Evolutionary conservation across 257 asterid species (phyloP), one percentile per base, ranked within the genome.

Genomic region (Penstemon davidsonii): DNA sequence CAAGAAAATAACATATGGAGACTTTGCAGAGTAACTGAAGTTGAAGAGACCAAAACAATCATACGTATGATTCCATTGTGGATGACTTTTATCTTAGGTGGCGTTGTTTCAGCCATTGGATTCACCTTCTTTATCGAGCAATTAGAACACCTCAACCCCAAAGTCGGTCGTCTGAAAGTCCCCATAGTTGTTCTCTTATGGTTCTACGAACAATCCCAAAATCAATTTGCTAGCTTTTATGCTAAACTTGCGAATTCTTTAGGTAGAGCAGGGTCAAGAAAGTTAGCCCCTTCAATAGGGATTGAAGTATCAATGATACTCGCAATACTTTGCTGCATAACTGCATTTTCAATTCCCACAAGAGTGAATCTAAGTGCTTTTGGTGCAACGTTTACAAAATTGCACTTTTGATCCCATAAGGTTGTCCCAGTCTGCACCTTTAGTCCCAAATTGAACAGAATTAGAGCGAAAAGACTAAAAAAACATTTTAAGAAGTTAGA

Each of bases 251-350:
- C 40, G 1, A 12, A 4, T 0, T 3, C 18, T 9, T 53, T 45
- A 9, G 36, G 5, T 9, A 0, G 19, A n/a, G 5, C 12, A 37
- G 4, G 5, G 41, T 25, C 3, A 3, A 11, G 49, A n/a, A 37
- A 12, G 11, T 56, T 38, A 4, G 53, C 45, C 11, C 55, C 61
- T 25, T 12, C 72, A 0, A 6, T 59, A 7, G 69, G 73, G 11
- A 66, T 67, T 43, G 77, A 62, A 3, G 1, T 76, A 0, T 78
- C 85, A 5, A 83, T 84, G 78, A 41, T 78, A 7, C 74, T 70
- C 68, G 71, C 85, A 0, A 19, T 80, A 9, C 2, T 25, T 25
- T 25, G 33, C 33, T 1, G 33, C 33, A 25, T 25, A 0, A 25
- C 33, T 25, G 33, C 33, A 25, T 25, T 25, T 25, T 25, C 33